Conservation (phyloP, 202 grass and related monocot species). For the Schoenoplectus tabernaemontani region DNA sequence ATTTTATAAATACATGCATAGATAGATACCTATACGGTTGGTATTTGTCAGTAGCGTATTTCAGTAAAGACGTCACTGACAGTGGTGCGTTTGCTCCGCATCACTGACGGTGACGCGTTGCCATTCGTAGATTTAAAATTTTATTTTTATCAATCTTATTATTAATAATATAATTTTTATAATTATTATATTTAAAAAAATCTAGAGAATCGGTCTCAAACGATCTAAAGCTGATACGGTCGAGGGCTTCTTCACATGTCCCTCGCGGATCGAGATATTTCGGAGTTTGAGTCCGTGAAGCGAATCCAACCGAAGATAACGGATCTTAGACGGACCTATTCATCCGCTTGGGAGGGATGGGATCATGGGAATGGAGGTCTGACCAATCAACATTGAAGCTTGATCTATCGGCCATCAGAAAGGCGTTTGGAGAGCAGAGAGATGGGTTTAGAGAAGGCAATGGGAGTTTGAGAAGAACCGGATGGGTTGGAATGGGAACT, state of each 20-base stretch:
- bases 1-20: no score
- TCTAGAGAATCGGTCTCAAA: no score
- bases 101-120: no score
- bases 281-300: slow-evolving; percentile 56
- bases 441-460: slow-evolving; percentile 26
- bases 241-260: slow-evolving; percentile 31
- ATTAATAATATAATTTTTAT: no score
- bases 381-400: slow-evolving; percentile 23
- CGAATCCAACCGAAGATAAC: slow-evolving; percentile 72
- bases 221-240: slow-evolving; percentile 53
- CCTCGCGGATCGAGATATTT: slow-evolving; percentile 58
- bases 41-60: no score
- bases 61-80: no score
- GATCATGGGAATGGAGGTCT: slow-evolving; percentile 24
- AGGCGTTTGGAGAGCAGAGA: slow-evolving; percentile 26
- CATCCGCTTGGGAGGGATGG: slow-evolving; percentile 30
- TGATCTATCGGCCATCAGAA: slow-evolving; percentile 27
- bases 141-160: no score
- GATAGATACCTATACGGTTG: no score
- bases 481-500: slow-evolving; percentile 18
- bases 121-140: no score
- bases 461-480: background rate
- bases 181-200: no score
- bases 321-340: slow-evolving; percentile 59
- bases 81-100: no score